Conservation (phyloP, 1,139 yeast genomes). For the Ogataea hybrid region DNA sequence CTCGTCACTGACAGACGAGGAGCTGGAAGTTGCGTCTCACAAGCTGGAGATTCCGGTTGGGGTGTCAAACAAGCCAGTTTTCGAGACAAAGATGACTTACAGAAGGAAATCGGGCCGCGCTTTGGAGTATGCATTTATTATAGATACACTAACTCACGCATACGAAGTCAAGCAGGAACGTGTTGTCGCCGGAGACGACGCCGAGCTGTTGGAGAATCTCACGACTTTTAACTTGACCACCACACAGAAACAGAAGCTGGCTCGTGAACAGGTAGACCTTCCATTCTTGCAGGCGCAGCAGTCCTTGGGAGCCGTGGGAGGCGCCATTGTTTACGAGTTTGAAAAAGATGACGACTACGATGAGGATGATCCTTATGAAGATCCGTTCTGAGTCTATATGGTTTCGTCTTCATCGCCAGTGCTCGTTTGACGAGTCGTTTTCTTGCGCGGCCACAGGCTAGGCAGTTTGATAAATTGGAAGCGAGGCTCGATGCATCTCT, state of each 20-base stretch:
- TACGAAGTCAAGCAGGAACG: constrained; percentile 33
- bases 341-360: constrained; percentile 81
- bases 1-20: constrained; percentile 37
- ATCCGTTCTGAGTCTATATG: constrained; percentile 61
- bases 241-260: constrained; percentile 68
- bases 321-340: constrained; percentile 92
- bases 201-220: constrained; percentile 58
- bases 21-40: constrained; percentile 41
- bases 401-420: constrained; percentile 12
- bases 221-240: constrained; percentile 87
- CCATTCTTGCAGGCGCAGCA: constrained; percentile 89
- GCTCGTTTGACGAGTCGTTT: constrained; percentile 53
- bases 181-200: constrained; percentile 34
- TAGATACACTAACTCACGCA: constrained; percentile 54
- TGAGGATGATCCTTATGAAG: constrained; percentile 97
- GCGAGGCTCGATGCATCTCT: constrained; percentile 90
- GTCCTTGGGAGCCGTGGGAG: constrained; percentile 63
- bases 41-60: constrained; percentile 49
- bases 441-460: constrained; percentile 84
- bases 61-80: constrained; percentile 44
- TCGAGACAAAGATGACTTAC: constrained; percentile 54
- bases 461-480: constrained; percentile 84
- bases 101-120: constrained; percentile 86
- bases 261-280: constrained; percentile 80
- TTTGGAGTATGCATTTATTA: constrained; percentile 49